Conservation (phyloP, 306 rosid genomes). For the Calophaca sinica region DNA sequence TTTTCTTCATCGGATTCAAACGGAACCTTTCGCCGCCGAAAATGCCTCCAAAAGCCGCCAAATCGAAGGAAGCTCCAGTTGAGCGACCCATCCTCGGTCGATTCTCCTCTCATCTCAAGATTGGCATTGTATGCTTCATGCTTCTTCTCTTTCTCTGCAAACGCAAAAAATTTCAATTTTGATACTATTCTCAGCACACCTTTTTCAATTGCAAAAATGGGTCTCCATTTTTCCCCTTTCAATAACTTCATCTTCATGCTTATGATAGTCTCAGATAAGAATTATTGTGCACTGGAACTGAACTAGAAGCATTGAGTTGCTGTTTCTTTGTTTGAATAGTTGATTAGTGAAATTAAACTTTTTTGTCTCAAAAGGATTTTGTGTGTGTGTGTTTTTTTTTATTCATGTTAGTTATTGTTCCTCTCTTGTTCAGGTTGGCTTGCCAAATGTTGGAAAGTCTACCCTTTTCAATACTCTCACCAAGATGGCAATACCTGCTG, state of each 20-base stretch:
- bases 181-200: conserved; percentile 2
- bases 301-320: conserved; percentile 2
- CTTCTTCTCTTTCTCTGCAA: not conserved
- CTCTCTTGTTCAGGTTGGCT: conserved; percentile 74
- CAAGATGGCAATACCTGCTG: conserved; percentile 90
- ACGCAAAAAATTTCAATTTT: conserved; percentile 42
- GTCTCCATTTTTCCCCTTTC: not conserved
- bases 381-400: not conserved
- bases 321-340: conserved; percentile 14
- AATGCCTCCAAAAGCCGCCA: conserved; percentile 94
- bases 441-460: conserved; percentile 99
- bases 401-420: conserved; percentile 37
- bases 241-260: not conserved
- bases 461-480: conserved; percentile 96
- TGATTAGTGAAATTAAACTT: not conserved
- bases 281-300: conserved; percentile 23
- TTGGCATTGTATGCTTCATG: conserved; percentile 76
- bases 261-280: conserved; percentile 3
- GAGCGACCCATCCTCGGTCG: conserved; percentile 91
- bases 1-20: conserved; percentile 13
- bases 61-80: conserved; percentile 84
- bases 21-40: conserved; percentile 37
- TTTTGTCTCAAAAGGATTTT: not conserved
- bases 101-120: conserved; percentile 91
- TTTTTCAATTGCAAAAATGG: conserved; percentile 25